These are phyloP conservation scores for Metarhizium brunneum DNA, from an alignment of 2,329 filamentous ascomycete species.

Conservation along the genomic window DNA sequence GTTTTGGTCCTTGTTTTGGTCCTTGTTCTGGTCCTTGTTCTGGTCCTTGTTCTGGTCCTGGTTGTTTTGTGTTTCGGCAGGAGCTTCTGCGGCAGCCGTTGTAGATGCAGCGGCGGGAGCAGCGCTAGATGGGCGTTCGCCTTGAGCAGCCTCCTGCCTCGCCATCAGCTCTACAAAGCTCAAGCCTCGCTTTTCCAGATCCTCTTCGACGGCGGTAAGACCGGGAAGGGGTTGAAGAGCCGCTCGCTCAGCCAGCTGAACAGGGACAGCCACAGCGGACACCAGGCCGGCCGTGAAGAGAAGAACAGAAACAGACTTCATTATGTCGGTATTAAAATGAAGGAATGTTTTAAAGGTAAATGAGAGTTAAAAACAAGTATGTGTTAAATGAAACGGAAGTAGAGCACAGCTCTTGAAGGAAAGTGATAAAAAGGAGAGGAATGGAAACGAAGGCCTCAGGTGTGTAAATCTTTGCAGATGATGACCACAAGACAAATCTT, in stretches of 20 bases:
- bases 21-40: background rate
- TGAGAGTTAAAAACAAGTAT: no score
- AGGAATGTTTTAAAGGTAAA: background rate
- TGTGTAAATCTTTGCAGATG: slow-evolving; percentile 5
- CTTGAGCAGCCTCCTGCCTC: slow-evolving; percentile 1
- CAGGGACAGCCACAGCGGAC: slow-evolving; percentile 18
- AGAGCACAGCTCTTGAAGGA: slow-evolving; percentile 22
- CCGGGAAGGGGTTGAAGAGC: slow-evolving; percentile 3
- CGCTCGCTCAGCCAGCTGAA: slow-evolving; percentile 10
- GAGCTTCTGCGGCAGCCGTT: background rate
- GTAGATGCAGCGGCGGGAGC: background rate
- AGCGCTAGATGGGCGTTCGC: background rate
- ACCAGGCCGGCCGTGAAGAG: slow-evolving; percentile 20
- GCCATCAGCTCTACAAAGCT: background rate
- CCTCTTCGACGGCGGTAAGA: background rate
- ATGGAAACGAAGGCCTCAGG: background rate
- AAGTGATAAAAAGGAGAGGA: slow-evolving; percentile 9
- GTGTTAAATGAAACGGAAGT: slow-evolving; percentile 9
- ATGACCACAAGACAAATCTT: background rate
- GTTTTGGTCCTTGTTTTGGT: background rate
- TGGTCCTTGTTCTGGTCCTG: background rate
- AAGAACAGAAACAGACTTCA: slow-evolving; percentile 20
- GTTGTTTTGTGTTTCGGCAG: background rate
- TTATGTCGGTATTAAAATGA: slow-evolving; percentile 7
- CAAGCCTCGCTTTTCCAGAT: slow-evolving; percentile 1